Conservation (phyloP, 768 basidiomycete species). For the Boletus speciosus region DNA sequence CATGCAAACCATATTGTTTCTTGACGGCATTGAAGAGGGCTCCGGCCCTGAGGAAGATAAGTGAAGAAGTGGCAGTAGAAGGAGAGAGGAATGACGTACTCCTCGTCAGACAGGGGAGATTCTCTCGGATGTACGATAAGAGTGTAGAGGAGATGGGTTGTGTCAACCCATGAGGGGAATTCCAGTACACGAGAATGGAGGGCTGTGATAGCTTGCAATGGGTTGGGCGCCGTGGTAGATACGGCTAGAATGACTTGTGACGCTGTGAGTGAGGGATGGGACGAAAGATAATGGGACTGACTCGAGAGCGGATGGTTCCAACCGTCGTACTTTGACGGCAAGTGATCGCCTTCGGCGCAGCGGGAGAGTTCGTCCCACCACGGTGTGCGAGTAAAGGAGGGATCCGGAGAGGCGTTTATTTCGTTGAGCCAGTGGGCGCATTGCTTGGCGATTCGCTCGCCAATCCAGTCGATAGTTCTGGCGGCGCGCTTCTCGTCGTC, state of each 20-base stretch:
- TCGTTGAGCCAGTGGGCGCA: slow-evolving; percentile 72
- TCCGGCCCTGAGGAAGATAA: slow-evolving; percentile 48
- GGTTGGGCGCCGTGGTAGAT: slow-evolving; percentile 78
- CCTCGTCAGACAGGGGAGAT: slow-evolving; percentile 71
- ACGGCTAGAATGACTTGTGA: slow-evolving; percentile 72
- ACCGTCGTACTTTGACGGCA: slow-evolving; percentile 67
- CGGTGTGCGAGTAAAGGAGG: slow-evolving; percentile 50
- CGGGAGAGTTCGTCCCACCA: slow-evolving; percentile 87
- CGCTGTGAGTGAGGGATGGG: slow-evolving; percentile 9
- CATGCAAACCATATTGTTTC: slow-evolving; percentile 80
- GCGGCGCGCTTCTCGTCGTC: slow-evolving; percentile 76
- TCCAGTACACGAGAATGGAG: slow-evolving; percentile 65
- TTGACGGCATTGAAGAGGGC: slow-evolving; percentile 85
- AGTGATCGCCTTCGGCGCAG: slow-evolving; percentile 73
- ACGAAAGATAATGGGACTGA: slow-evolving; percentile 37
- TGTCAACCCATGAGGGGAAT: slow-evolving; percentile 80
- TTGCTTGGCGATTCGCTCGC: slow-evolving; percentile 60
- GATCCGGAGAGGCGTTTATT: slow-evolving; percentile 45
- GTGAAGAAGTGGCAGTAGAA: slow-evolving; percentile 8
- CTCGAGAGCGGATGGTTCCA: slow-evolving; percentile 88
- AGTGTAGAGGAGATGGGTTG: slow-evolving; percentile 65
- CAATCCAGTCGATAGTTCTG: slow-evolving; percentile 85
- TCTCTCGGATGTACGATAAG: slow-evolving; percentile 72
- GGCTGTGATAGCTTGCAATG: slow-evolving; percentile 72
- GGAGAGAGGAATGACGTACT: slow-evolving; percentile 48